These are phyloP conservation scores for Spathaspora girioi DNA, from an alignment of 805 yeast species.

Conservation along the genomic window DNA sequence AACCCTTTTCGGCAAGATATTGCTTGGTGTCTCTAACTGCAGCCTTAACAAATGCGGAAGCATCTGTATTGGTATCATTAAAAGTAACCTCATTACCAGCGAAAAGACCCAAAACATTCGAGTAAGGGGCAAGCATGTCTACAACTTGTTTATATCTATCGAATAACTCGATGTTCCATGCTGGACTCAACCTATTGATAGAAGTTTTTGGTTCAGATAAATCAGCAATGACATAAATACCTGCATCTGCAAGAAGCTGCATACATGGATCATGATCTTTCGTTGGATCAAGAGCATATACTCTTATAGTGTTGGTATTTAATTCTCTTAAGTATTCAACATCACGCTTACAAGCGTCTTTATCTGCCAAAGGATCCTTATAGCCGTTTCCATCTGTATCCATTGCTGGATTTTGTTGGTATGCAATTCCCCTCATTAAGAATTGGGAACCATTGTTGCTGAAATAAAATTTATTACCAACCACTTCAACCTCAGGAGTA, in stretches of 20 bases:
- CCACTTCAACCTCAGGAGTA: slow-evolving; percentile 35
- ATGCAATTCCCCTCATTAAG: slow-evolving; percentile 42
- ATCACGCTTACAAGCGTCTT: slow-evolving; percentile 40
- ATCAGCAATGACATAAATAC: slow-evolving; percentile 43
- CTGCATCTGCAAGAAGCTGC: slow-evolving; percentile 42
- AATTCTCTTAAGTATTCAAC: slow-evolving; percentile 32
- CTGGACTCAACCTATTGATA: slow-evolving; percentile 71
- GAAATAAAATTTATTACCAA: slow-evolving; percentile 42
- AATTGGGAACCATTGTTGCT: slow-evolving; percentile 42
- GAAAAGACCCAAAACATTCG: slow-evolving; percentile 87
- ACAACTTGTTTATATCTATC: slow-evolving; percentile 78
- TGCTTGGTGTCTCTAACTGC: slow-evolving; percentile 86
- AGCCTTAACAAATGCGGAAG: slow-evolving; percentile 94
- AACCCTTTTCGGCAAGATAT: slow-evolving; percentile 62
- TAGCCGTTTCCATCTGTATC: slow-evolving; percentile 21
- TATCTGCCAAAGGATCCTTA: slow-evolving; percentile 40
- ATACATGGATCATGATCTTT: slow-evolving; percentile 39
- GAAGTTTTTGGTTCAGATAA: slow-evolving; percentile 70
- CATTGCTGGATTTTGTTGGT: slow-evolving; percentile 39
- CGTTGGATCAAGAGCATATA: slow-evolving; percentile 38
- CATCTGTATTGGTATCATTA: slow-evolving; percentile 74
- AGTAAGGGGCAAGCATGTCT: slow-evolving; percentile 72
- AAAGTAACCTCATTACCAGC: slow-evolving; percentile 98
- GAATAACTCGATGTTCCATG: slow-evolving; percentile 70
- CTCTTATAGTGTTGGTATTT: slow-evolving; percentile 41